Evolutionary conservation across 331 rosid genomes (phyloP).

Genomic region (Dryas integrifolia): DNA sequence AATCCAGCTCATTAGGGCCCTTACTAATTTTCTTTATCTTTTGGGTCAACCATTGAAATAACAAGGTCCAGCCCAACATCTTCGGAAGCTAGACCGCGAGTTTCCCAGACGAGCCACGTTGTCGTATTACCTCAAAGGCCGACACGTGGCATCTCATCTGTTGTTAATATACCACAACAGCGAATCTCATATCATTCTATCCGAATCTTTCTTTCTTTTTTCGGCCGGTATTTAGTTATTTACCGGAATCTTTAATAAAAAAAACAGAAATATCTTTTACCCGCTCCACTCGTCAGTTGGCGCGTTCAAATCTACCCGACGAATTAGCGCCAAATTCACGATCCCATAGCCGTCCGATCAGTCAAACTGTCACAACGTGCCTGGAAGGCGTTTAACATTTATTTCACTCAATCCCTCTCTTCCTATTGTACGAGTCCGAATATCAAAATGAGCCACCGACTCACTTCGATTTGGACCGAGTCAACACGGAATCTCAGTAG

Average conservation of each 20-base stretch:
- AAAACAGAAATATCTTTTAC: too few species aligned
- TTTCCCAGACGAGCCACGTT: not conserved
- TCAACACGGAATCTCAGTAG: slow-evolving; percentile 25
- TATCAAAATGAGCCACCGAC: not conserved
- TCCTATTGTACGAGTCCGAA: too few species aligned
- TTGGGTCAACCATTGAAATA: too few species aligned
- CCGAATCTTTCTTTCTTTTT: not conserved
- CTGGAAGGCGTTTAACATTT: not conserved
- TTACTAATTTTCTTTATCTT: too few species aligned
- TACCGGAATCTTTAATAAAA: too few species aligned
- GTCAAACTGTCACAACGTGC: not conserved
- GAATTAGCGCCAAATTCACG: not conserved
- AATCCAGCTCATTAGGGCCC: too few species aligned
- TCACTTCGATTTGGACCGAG: slow-evolving; percentile 9
- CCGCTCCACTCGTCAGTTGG: not conserved
- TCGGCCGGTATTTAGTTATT: too few species aligned
- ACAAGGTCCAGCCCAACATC: too few species aligned
- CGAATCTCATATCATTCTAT: not conserved
- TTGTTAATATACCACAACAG: not conserved
- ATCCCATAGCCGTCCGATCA: not conserved
- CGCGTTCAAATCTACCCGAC: not conserved
- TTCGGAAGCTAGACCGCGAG: too few species aligned
- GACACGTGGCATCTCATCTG: not conserved
- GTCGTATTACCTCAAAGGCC: not conserved
- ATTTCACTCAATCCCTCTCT: too few species aligned